Evolutionary conservation across 768 basidiomycete species (phyloP).

Genomic region (Boletus pseudopeckii): DNA sequence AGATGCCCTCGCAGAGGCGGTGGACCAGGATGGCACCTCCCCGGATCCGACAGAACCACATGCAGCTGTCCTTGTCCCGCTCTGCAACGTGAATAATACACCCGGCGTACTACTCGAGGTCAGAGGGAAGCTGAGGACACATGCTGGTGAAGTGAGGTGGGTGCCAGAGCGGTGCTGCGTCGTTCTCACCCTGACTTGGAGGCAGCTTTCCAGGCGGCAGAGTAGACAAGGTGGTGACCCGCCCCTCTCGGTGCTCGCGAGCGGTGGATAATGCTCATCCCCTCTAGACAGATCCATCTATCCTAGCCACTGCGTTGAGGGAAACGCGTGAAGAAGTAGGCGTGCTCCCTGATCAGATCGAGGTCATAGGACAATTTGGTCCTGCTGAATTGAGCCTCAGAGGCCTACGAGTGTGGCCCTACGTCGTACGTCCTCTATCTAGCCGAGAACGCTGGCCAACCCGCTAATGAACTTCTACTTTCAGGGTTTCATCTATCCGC

Average conservation of each 20-base stretch:
- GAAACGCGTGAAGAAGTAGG: constrained; percentile 78
- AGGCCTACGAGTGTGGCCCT: constrained; percentile 71
- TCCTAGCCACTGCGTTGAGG: constrained; percentile 57
- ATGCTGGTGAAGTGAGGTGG: constrained; percentile 83
- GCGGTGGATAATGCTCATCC: neutral
- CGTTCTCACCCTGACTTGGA: neutral
- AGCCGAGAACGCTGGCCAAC: neutral
- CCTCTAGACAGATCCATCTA: constrained; percentile 49
- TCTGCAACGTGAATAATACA: constrained; percentile 66
- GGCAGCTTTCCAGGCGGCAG: constrained; percentile 73
- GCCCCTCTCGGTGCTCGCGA: neutral
- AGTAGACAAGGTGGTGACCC: constrained; percentile 52
- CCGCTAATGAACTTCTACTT: neutral
- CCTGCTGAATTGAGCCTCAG: constrained; percentile 57
- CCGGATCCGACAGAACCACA: constrained; percentile 35
- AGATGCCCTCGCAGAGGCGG: constrained; percentile 21
- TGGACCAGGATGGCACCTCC: constrained; percentile 12
- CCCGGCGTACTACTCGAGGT: constrained; percentile 74
- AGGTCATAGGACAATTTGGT: constrained; percentile 63
- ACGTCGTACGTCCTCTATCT: constrained; percentile 53
- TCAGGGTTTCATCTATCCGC: constrained; percentile 41
- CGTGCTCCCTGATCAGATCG: constrained; percentile 53
- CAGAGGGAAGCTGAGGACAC: constrained; percentile 58
- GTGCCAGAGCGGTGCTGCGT: constrained; percentile 7
- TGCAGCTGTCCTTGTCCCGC: constrained; percentile 72